Conservation (phyloP, 2,329 filamentous ascomycete species). For the Phyllosticta capitalensis region DNA sequence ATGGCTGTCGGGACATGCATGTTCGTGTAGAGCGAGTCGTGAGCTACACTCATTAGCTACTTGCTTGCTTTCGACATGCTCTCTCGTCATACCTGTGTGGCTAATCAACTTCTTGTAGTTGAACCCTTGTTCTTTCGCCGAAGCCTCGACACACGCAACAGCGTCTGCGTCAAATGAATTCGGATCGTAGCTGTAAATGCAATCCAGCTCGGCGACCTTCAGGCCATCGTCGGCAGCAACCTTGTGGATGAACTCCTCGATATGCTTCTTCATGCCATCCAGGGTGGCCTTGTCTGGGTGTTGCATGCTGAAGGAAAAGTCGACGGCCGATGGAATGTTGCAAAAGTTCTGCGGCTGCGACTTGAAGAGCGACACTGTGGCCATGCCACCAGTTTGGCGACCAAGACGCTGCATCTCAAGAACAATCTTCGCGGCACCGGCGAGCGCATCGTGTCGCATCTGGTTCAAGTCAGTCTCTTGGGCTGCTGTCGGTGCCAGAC, state of each 20-base stretch:
- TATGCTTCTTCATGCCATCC: neutral
- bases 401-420: conserved; percentile 2
- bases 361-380: conserved; percentile 3
- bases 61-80: neutral
- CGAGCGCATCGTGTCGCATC: neutral
- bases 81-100: neutral
- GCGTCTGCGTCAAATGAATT: neutral
- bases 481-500: neutral
- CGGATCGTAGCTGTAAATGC: neutral
- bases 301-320: conserved; percentile 8
- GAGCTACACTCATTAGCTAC: conserved; percentile 19
- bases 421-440: neutral
- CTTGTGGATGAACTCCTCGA: neutral
- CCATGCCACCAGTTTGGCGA: neutral
- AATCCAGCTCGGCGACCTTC: neutral
- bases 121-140: neutral
- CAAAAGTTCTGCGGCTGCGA: conserved; percentile 1
- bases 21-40: conserved; percentile 50
- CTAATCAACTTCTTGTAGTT: neutral
- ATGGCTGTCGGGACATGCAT: conserved; percentile 53
- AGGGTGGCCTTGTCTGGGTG: neutral
- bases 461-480: neutral
- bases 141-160: neutral
- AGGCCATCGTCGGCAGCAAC: neutral
- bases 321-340: neutral